Base-by-base conservation (phyloP, 192 early-diverging fungal genomes). In the Coemansia pectinata region DNA sequence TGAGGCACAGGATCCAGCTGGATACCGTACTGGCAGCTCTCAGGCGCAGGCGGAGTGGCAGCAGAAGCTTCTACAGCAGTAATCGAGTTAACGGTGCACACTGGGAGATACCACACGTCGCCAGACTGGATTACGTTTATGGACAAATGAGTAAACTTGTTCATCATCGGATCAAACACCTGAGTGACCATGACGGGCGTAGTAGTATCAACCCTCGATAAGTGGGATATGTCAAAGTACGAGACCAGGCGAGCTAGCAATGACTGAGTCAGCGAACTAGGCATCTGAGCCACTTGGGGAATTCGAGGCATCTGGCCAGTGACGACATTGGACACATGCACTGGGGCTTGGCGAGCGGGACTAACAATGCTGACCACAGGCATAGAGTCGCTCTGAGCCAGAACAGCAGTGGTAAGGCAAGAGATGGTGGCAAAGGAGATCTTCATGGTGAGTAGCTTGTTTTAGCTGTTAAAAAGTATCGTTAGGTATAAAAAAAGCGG, bases 71-170 rank as follows among this genome's bases (percentile, higher is more conserved):
- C 65, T 14, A 21, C 65, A 25, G n/a, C 29, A 3, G 45, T 45
- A 42, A 76, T 64, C 17, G 68, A 66, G 61, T 67, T 48, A 17
- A 71, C 36, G n/a, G 65, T 38, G 65, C 74, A 76, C 45, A 76
- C 74, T 4, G 74, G 69, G 17, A 76, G 40, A 52, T 76, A 76
- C 53, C 69, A 69, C 2, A 25, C 58, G 50, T 40, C 27, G 40
- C 63, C 61, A 1, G 47, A 62, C 58, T 71, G 74, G 48, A 71
- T 38, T 0, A 71, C 53, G 34, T 45, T 38, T 21, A 53, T 50
- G 0, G 74, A 60, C 39, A 76, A 38, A 10, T 63, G 59, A 9
- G 65, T 67, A 52, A 76, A 76, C 74, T 71, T 76, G 68, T 52
- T 36, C 7, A 52, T 66, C 15, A 60, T 59, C 4, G 74, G 74